Conservation (phyloP, 768 basidiomycete genomes). For the Hypholoma fasciculare region DNA sequence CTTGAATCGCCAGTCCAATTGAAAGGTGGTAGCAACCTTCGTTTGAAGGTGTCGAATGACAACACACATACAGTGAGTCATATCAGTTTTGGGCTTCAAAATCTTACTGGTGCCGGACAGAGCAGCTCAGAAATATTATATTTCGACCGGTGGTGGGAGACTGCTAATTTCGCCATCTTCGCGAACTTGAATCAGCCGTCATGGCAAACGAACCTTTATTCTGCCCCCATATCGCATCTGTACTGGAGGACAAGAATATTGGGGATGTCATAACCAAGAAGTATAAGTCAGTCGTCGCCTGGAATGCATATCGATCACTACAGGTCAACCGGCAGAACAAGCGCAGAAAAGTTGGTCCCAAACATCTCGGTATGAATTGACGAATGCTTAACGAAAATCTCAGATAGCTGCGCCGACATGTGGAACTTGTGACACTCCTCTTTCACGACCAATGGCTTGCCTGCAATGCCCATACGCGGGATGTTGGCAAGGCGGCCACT, state of each 20-base stretch:
- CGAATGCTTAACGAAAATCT: conserved; percentile 13
- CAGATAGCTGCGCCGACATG: conserved; percentile 60
- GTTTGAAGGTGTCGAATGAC: too few species aligned
- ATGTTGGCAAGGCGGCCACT: conserved; percentile 68
- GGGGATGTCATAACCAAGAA: conserved; percentile 39
- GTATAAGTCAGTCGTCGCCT: conserved; percentile 45
- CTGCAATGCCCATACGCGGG: conserved; percentile 69
- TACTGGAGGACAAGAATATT: conserved; percentile 29
- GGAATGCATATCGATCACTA: conserved; percentile 14
- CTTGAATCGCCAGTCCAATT: too few species aligned
- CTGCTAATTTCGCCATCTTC: too few species aligned
- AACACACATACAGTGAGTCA: too few species aligned
- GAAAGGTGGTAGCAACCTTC: too few species aligned
- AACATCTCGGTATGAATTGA: not conserved
- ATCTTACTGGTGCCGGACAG: too few species aligned
- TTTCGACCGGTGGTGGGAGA: too few species aligned
- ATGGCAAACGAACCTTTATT: conserved; percentile 16
- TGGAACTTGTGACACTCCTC: conserved; percentile 51
- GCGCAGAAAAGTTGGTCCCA: conserved; percentile 58
- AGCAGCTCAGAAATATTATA: too few species aligned
- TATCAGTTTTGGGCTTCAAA: too few species aligned
- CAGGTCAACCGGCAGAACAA: conserved; percentile 44
- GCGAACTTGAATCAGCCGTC: not conserved
- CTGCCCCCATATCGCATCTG: conserved; percentile 42
- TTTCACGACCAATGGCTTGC: conserved; percentile 71